phyloP scores from a whole-genome alignment of 2,329 filamentous ascomycete genomes.

The Trichoderma sp. region DNA sequence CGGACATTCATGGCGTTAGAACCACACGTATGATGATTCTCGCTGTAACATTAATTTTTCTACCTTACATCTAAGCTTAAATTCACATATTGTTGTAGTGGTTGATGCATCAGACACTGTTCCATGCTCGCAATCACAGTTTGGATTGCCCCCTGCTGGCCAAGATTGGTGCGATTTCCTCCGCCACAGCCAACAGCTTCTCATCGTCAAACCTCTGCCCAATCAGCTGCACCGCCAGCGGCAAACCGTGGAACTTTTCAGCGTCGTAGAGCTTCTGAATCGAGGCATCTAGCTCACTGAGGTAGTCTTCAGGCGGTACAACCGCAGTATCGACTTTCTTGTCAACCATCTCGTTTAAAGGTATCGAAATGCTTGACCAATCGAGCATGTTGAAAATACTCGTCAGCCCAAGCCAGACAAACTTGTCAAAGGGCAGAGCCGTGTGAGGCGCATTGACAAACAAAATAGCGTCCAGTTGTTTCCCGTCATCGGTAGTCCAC shows the following conservation, averaged over 20 bases:
- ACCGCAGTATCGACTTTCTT: neutral
- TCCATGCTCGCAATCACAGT: neutral
- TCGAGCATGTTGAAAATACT: neutral
- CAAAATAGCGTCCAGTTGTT: neutral
- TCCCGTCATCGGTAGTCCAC: neutral
- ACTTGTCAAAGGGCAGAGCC: neutral
- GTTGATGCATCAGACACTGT: neutral
- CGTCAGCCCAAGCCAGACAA: neutral
- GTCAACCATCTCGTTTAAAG: neutral
- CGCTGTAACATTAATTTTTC: too few relatives aligned
- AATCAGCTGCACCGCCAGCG: neutral
- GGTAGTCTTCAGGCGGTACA: neutral
- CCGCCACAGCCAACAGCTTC: neutral
- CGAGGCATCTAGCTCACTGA: neutral
- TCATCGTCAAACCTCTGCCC: conserved; percentile 1
- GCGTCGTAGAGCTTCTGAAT: neutral
- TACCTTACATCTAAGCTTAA: too few relatives aligned
- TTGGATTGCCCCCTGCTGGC: neutral
- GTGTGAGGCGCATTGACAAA: conserved; percentile 1
- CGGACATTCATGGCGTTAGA: neutral
- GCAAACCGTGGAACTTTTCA: neutral
- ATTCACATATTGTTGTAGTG: neutral
- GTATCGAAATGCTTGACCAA: neutral
- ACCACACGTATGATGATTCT: neutral
- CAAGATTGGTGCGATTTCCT: neutral